These are phyloP conservation scores for Rhododendron vialii DNA, from an alignment of 148 eudicot genomes.

Conservation along the genomic window DNA sequence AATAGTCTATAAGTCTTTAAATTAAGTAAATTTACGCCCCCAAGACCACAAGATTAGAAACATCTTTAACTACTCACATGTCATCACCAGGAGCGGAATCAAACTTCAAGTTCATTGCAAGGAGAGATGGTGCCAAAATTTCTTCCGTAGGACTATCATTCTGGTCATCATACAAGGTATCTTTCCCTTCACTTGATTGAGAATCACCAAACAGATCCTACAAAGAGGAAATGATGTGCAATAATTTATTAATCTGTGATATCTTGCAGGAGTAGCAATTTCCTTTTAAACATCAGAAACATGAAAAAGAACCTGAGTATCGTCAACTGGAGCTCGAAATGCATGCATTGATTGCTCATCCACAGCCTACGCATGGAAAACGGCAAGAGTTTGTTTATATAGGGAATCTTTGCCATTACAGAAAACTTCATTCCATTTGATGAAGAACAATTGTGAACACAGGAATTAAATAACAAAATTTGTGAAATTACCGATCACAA, in stretches of 20 bases:
- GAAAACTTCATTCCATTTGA: background rate
- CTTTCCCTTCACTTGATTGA: slow-evolving; percentile 37
- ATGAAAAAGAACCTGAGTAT: slow-evolving; percentile 65
- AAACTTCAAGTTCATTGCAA: slow-evolving; percentile 58
- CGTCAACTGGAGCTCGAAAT: slow-evolving; percentile 63
- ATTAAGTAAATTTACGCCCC: background rate
- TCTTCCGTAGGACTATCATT: slow-evolving; percentile 39
- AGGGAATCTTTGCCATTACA: background rate
- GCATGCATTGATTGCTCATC: slow-evolving; percentile 38
- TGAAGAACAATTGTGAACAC: background rate
- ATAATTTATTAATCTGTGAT: background rate
- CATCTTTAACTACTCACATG: slow-evolving; percentile 33
- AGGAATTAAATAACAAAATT: background rate
- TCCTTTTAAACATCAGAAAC: slow-evolving; percentile 1
- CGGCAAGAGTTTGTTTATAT: slow-evolving; percentile 5
- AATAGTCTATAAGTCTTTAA: background rate
- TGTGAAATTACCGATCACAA: background rate
- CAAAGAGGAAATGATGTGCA: slow-evolving; percentile 7
- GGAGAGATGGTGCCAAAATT: slow-evolving; percentile 55
- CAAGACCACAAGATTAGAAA: slow-evolving; percentile 6
- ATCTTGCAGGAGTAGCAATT: background rate
- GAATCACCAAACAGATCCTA: slow-evolving; percentile 78
- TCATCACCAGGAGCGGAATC: slow-evolving; percentile 80
- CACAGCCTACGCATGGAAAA: slow-evolving; percentile 30
- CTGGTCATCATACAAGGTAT: slow-evolving; percentile 28